Base-by-base conservation (phyloP, 108 stramenopile genomes). In the Pseudonitzschia multiseries region DNA sequence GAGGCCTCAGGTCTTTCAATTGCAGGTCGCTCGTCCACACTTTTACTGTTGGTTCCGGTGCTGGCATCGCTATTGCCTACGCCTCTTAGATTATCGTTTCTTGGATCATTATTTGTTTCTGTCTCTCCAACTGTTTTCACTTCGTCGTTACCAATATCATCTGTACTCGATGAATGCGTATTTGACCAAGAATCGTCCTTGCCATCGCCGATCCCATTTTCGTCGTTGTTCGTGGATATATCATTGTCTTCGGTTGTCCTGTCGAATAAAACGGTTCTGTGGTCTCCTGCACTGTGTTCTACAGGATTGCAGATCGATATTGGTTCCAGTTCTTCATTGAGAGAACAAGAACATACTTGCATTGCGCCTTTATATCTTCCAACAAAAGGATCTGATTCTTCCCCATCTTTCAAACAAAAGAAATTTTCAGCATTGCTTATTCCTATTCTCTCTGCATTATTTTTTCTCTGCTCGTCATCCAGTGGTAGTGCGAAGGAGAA, bases 381-480 rank as follows among this genome's bases (percentile, higher is more conserved):
- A 4, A 56, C 26, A 20, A 56, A 56, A 21, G 54, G 54, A 56
- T 56, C 54, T 10, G 54, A 56, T 22, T 13, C 20, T 26, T 56
- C 54, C 26, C 54, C 54, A 12, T 56, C 54, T 56, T 56, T 22
- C 22, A 56, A 24, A 56, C 54, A 56, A 56, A 56, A 56, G 54
- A 56, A 56, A 21, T 24, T 24, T 12, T 21, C 22, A 2, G 54
- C 4, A 12, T 56, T 26, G 24, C 54, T 56, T 2, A 26, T 22
- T 20, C 26, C 10, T 26, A 56, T 2, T 24, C 54, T 13, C 10
- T 56, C 22, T 56, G 9, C 24, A 24, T 56, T 56, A 20, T 20
- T 26, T 9, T 26, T 24, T 13, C 46, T 48, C 4, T 18, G 1
- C 46, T 14, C 46, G 18, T 2, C 46, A 48, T 2, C 46, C 46